Percentiles rank a stretch among this genome's conserved stretches.
These are phyloP conservation scores for Trichoderma arundinaceum DNA, from an alignment of 2,329 filamentous ascomycete genomes.

Conservation along the genomic window DNA sequence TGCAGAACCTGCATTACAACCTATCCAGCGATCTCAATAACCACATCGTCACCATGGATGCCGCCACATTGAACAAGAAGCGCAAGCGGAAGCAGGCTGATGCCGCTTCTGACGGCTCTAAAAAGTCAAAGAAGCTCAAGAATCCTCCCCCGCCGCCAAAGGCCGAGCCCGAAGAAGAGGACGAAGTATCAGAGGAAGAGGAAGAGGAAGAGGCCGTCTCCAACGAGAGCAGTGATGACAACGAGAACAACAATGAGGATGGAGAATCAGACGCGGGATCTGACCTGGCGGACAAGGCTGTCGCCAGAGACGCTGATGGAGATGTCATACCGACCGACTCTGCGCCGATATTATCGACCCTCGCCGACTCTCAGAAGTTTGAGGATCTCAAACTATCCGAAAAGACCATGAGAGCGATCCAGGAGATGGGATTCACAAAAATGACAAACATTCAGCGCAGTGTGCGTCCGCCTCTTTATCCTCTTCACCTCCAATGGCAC, in stretches of 20 bases:
- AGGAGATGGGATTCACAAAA: conserved; percentile 88
- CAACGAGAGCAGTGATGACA: conserved; percentile 36
- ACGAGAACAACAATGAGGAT: conserved; percentile 37
- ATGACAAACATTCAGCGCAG: conserved; percentile 96
- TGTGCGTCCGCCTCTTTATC: conserved; percentile 35
- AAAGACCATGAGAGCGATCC: conserved; percentile 84
- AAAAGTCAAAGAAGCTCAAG: conserved; percentile 47
- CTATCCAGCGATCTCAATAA: neutral
- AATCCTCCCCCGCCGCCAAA: conserved; percentile 44
- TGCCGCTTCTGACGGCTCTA: conserved; percentile 37
- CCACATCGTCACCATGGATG: conserved; percentile 42
- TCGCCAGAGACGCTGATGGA: conserved; percentile 37
- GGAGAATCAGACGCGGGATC: conserved; percentile 41
- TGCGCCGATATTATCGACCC: conserved; percentile 59
- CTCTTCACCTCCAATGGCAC: neutral
- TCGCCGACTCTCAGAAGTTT: conserved; percentile 72
- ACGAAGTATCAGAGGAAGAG: conserved; percentile 41
- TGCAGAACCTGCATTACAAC: conserved; percentile 18
- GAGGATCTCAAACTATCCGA: conserved; percentile 83
- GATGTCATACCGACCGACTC: conserved; percentile 47
- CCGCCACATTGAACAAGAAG: conserved; percentile 50
- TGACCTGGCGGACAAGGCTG: conserved; percentile 33
- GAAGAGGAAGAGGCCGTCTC: conserved; percentile 39
- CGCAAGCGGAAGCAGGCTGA: conserved; percentile 50
- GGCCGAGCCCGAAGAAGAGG: conserved; percentile 38